Conservation (phyloP, 2,329 filamentous ascomycete species). For the Cephalotrichum gorgonifer region DNA sequence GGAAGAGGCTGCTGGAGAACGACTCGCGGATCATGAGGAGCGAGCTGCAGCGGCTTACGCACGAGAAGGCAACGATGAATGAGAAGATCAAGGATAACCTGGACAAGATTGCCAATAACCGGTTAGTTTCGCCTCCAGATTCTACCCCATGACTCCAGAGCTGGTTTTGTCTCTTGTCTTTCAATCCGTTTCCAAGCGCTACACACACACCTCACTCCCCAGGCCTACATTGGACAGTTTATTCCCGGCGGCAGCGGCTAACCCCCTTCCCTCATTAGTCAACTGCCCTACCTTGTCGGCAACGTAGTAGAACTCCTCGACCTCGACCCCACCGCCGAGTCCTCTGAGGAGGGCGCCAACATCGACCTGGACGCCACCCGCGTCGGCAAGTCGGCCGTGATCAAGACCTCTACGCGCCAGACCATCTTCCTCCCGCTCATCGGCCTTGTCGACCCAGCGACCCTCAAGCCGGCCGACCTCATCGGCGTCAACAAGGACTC, state of each 20-base stretch:
- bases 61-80: conserved; percentile 91
- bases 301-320: conserved; percentile 97
- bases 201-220: no score
- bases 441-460: conserved; percentile 89
- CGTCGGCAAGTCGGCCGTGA: conserved; percentile 96
- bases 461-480: conserved; percentile 87
- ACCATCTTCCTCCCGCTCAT: conserved; percentile 98
- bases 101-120: conserved; percentile 98
- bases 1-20: conserved; percentile 88
- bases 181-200: neutral
- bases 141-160: conserved; percentile 2
- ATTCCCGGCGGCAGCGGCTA: no score
- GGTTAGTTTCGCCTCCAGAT: conserved; percentile 41
- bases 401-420: conserved; percentile 97
- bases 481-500: conserved; percentile 99
- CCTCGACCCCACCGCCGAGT: conserved; percentile 90
- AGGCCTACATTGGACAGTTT: no score
- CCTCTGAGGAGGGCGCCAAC: conserved; percentile 94
- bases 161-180: neutral
- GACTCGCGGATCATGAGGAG: conserved; percentile 98
- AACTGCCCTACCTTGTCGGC: conserved; percentile 95
- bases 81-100: conserved; percentile 99
- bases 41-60: conserved; percentile 85
- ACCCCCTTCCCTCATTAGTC: no score
- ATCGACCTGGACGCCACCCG: conserved; percentile 95